Percentiles rank a stretch among this genome's conserved stretches.
Conservation (phyloP, 305 asterid species). For the Lippia alba region DNA sequence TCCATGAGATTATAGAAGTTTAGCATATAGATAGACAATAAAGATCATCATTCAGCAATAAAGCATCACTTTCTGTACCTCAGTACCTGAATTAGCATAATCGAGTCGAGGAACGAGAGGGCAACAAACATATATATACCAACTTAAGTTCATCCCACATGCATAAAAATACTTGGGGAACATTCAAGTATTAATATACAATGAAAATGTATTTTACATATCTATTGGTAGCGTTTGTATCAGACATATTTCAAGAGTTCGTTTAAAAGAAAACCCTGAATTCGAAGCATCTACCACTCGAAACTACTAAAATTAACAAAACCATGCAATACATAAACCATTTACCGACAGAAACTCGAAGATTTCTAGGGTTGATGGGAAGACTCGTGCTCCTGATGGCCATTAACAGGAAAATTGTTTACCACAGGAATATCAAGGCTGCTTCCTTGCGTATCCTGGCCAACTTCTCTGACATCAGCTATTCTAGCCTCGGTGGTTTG, state of each 20-base stretch:
- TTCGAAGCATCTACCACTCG: slow-evolving; percentile 6
- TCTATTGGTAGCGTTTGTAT: slow-evolving; percentile 26
- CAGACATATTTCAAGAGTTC: slow-evolving; percentile 10
- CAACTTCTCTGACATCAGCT: slow-evolving; percentile 91
- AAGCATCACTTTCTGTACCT: not conserved
- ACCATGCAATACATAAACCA: slow-evolving; percentile 19
- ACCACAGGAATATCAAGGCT: slow-evolving; percentile 85
- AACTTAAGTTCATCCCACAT: slow-evolving; percentile 13
- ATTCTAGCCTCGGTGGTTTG: slow-evolving; percentile 83
- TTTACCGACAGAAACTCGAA: slow-evolving; percentile 34
- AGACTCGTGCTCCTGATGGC: slow-evolving; percentile 64
- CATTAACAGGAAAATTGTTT: slow-evolving; percentile 49
- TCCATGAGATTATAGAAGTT: no score
- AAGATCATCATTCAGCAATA: not conserved
- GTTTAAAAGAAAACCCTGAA: slow-evolving; percentile 22
- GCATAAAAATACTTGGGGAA: not conserved
- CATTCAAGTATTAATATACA: slow-evolving; percentile 29
- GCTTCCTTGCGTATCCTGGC: slow-evolving; percentile 61
- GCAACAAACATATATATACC: not conserved
- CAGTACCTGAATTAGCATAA: not conserved
- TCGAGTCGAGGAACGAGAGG: not conserved
- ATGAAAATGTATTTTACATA: slow-evolving; percentile 26
- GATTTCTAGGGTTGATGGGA: slow-evolving; percentile 68
- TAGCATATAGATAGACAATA: no score
- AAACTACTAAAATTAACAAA: slow-evolving; percentile 13